Evolutionary conservation across 192 early-diverging fungal genomes (phyloP).

Genomic region (Podila minutissima): DNA sequence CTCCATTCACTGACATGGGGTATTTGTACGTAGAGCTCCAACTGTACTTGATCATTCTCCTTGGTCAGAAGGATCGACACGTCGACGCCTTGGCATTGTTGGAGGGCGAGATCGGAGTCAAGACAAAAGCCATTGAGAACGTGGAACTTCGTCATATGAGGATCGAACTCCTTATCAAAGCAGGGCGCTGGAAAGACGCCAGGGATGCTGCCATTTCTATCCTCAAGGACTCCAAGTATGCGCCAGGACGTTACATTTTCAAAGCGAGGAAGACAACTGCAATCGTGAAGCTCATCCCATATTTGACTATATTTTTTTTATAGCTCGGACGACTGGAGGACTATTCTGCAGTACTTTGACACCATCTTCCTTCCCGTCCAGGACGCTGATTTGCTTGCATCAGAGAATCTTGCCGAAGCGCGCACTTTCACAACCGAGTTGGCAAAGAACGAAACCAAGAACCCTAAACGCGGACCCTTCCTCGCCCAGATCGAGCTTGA

Average conservation of each 20-base stretch:
- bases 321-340: conserved; percentile 82
- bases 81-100: conserved; percentile 73
- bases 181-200: conserved; percentile 58
- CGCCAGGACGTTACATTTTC: not conserved
- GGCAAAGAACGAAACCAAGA: conserved; percentile 50
- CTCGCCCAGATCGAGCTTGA: conserved; percentile 75
- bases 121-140: conserved; percentile 71
- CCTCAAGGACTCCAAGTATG: conserved; percentile 35
- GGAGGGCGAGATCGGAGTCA: conserved; percentile 65
- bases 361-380: conserved; percentile 58
- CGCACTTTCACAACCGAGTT: conserved; percentile 50
- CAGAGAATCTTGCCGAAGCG: conserved; percentile 52
- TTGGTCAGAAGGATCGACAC: conserved; percentile 71
- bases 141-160: conserved; percentile 74
- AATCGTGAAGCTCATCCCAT: too few species aligned
- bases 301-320: too few species aligned
- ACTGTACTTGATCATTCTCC: conserved; percentile 78
- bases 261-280: not conserved
- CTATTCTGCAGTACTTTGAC: conserved; percentile 69
- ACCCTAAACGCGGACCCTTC: conserved; percentile 74
- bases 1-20: too few species aligned
- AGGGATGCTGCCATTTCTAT: conserved; percentile 51
- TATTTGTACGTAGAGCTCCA: conserved; percentile 67
- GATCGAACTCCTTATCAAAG: conserved; percentile 61
- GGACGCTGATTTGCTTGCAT: conserved; percentile 43